Conservation (phyloP, 192 early-diverging fungal species). For the Backusella liffmaniae region DNA sequence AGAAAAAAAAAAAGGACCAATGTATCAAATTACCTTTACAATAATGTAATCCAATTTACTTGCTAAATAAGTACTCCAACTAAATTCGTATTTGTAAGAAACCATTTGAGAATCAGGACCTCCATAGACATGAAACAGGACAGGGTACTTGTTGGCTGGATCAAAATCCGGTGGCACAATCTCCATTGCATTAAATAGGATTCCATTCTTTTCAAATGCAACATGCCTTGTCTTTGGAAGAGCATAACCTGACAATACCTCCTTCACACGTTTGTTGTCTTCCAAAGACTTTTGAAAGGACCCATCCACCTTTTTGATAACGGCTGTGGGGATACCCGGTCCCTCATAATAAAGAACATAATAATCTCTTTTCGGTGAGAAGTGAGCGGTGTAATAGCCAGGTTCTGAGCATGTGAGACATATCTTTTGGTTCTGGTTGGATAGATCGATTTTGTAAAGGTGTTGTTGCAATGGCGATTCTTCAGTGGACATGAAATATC, state of each 20-base stretch:
- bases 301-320: constrained; percentile 50
- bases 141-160: constrained; percentile 69
- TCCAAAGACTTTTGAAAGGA: constrained; percentile 53
- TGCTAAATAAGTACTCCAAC: constrained; percentile 69
- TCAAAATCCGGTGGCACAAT: constrained; percentile 81
- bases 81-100: constrained; percentile 56
- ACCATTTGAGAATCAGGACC: constrained; percentile 91
- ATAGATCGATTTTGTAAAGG: constrained; percentile 32
- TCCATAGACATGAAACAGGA: constrained; percentile 87
- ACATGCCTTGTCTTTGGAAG: constrained; percentile 44
- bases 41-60: constrained; percentile 65
- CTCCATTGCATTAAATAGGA: constrained; percentile 63
- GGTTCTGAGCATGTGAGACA: constrained; percentile 30
- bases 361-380: constrained; percentile 73
- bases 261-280: constrained; percentile 51
- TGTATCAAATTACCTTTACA: constrained; percentile 39
- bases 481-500: constrained; percentile 33
- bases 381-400: constrained; percentile 66
- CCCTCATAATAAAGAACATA: constrained; percentile 77
- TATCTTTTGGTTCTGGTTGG: neutral
- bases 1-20: neutral
- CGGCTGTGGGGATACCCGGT: constrained; percentile 79
- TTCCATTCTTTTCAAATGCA: constrained; percentile 11
- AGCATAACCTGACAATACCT: constrained; percentile 48
- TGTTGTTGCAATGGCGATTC: constrained; percentile 38